A percentile compares a stretch with the other conserved stretches of the same genome.
Evolutionary conservation across 768 basidiomycete genomes (phyloP).

Genomic region (Postia placenta): DNA sequence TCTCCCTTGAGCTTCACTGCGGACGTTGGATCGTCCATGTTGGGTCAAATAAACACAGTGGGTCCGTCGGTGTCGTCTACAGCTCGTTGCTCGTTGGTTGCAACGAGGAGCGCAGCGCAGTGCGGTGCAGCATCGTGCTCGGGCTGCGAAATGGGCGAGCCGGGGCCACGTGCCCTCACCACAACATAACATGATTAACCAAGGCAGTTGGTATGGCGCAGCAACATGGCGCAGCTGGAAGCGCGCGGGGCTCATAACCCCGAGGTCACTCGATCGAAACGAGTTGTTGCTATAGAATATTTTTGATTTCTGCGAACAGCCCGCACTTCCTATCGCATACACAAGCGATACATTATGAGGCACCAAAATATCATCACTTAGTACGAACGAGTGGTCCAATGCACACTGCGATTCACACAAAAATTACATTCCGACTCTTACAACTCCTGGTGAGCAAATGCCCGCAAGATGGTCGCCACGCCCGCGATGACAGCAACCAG

Average conservation of each 20-base stretch:
- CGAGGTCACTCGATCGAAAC: conserved; percentile 9
- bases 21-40: conserved; percentile 23
- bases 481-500: conserved; percentile 1
- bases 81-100: too few relatives aligned
- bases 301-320: not conserved
- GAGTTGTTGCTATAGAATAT: conserved; percentile 2
- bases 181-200: not conserved
- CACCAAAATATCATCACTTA: not conserved
- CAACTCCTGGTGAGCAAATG: not conserved
- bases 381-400: not conserved
- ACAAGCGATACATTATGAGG: not conserved
- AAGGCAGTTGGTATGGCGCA: not conserved
- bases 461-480: not conserved
- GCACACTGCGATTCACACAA: not conserved
- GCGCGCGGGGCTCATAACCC: conserved; percentile 7
- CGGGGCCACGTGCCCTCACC: not conserved
- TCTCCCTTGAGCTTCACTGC: conserved; percentile 43
- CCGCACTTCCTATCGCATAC: not conserved
- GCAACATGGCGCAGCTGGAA: conserved; percentile 4
- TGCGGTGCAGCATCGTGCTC: too few relatives aligned
- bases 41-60: not conserved
- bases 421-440: not conserved
- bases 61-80: not conserved
- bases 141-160: too few relatives aligned
- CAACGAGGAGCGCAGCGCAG: too few relatives aligned